Conservation (phyloP, 2,329 filamentous ascomycete genomes). For the Neofusicoccum sp. region DNA sequence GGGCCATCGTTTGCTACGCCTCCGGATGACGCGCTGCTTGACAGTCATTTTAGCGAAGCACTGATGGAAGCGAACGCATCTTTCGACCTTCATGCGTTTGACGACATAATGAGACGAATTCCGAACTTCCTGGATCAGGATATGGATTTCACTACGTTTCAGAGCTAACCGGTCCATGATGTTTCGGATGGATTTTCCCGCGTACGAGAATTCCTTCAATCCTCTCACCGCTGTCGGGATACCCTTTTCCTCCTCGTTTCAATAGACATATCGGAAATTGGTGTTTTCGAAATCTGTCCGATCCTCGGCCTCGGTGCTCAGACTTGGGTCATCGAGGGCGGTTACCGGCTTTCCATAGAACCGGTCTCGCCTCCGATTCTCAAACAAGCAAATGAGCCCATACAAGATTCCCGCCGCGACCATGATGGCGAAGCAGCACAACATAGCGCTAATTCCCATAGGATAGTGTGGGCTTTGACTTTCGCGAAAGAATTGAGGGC, state of each 20-base stretch:
- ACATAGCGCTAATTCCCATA: neutral
- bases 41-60: neutral
- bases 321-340: neutral
- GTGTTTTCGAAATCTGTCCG: constrained; percentile 61
- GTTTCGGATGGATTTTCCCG: too few species aligned
- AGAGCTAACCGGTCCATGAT: neutral
- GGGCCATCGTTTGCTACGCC: neutral
- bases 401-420: neutral
- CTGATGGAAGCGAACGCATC: neutral
- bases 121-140: neutral
- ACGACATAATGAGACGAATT: neutral
- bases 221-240: too few species aligned
- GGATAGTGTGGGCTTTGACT: neutral
- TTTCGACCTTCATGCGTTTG: neutral
- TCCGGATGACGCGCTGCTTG: neutral
- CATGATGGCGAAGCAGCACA: constrained; percentile 6
- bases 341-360: neutral
- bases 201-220: too few species aligned
- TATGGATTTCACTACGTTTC: neutral
- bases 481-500: neutral
- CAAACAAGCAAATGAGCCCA: neutral
- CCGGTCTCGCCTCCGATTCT: neutral
- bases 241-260: too few species aligned
- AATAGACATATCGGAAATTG: constrained; percentile 59
- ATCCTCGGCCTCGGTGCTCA: constrained; percentile 46